A percentile compares a stretch with the other conserved stretches of the same genome.
These are phyloP conservation scores for Lunasporangiospora selenospora DNA, from an alignment of 192 early-diverging fungal genomes.

Conservation along the genomic window DNA sequence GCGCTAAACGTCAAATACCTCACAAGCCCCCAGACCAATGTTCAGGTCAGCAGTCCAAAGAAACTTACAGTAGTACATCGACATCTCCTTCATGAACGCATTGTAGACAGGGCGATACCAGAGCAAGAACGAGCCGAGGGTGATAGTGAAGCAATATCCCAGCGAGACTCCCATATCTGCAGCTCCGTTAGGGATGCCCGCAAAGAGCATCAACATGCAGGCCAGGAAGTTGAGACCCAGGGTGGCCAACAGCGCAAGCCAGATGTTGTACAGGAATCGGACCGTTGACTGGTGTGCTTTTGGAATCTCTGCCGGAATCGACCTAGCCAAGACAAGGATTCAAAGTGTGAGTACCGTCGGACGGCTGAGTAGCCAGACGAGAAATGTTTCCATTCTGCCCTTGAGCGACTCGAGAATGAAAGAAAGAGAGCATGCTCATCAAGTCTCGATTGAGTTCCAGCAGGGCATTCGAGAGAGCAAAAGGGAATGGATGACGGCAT, in stretches of 20 bases:
- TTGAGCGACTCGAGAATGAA: too few species aligned
- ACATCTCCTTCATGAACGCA: conserved; percentile 86
- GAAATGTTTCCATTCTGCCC: too few species aligned
- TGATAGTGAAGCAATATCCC: conserved; percentile 78
- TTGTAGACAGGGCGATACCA: conserved; percentile 93
- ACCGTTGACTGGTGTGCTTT: conserved; percentile 66
- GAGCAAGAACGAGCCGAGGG: conserved; percentile 75
- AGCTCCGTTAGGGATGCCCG: conserved; percentile 70
- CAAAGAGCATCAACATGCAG: conserved; percentile 76
- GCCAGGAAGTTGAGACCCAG: conserved; percentile 82
- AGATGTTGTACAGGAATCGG: conserved; percentile 72
- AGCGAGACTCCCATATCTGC: conserved; percentile 83
- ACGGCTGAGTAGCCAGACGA: too few species aligned
- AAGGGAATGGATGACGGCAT: too few species aligned
- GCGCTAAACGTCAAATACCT: background rate
- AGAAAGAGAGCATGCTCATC: too few species aligned
- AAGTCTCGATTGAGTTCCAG: too few species aligned
- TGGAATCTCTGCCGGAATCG: conserved; percentile 77
- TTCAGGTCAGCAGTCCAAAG: background rate
- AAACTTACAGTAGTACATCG: conserved; percentile 80
- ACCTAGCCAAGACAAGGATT: too few species aligned
- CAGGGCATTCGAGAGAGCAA: too few species aligned
- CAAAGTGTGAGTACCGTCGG: too few species aligned
- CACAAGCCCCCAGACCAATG: too few species aligned
- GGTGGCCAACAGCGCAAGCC: conserved; percentile 75